Evolutionary conservation across 2,329 filamentous ascomycete genomes (phyloP).

Genomic region (Fusarium duplospermum): DNA sequence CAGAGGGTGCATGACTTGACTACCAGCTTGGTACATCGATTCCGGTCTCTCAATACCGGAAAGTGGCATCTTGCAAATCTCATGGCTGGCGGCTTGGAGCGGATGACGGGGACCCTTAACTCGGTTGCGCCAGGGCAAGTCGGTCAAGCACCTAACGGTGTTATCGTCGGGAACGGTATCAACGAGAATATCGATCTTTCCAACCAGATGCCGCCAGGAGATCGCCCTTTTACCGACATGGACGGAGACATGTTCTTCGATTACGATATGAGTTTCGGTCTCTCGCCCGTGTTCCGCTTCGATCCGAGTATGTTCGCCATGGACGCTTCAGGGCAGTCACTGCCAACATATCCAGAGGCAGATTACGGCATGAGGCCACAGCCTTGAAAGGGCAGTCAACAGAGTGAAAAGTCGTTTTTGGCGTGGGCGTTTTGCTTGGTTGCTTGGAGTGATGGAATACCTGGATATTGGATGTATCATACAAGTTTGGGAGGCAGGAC

Average conservation of each 20-base stretch:
- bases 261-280: constrained; percentile 46
- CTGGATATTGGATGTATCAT: not conserved
- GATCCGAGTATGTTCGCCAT: constrained; percentile 43
- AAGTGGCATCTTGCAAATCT: constrained; percentile 61
- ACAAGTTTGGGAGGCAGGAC: not conserved
- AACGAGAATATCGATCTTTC: constrained; percentile 33
- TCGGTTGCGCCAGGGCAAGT: constrained; percentile 27
- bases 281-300: constrained; percentile 44
- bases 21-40: constrained; percentile 53
- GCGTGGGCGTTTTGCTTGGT: not conserved
- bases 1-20: constrained; percentile 53
- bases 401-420: not conserved
- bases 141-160: constrained; percentile 7
- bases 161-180: constrained; percentile 15
- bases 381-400: not conserved
- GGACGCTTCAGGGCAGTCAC: constrained; percentile 38
- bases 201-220: constrained; percentile 31
- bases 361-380: constrained; percentile 37
- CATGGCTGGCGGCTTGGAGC: constrained; percentile 61
- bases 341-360: constrained; percentile 40
- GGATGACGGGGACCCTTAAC: constrained; percentile 46
- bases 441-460: constrained; percentile 6
- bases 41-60: constrained; percentile 54
- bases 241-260: constrained; percentile 44
- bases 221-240: constrained; percentile 39